Percentiles rank a stretch among this genome's conserved stretches.
Evolutionary conservation across 805 yeast genomes (phyloP).

Genomic region (Candida patagonica): DNA sequence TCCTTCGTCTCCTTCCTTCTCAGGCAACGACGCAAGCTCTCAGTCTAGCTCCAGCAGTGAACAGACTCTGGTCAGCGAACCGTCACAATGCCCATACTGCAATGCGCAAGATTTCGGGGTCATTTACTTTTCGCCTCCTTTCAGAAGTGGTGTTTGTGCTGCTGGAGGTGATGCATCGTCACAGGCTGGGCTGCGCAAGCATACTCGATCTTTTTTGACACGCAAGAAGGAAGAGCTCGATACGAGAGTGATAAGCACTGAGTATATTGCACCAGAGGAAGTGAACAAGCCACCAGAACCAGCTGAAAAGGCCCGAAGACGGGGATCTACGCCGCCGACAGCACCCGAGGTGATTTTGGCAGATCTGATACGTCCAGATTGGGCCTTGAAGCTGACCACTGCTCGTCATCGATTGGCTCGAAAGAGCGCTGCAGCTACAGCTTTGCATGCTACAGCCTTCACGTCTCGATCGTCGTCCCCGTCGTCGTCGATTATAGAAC

Average conservation of each 20-base stretch:
- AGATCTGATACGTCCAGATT: slow-evolving; percentile 83
- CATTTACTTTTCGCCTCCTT: slow-evolving; percentile 67
- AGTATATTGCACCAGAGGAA: neutral
- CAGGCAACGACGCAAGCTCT: slow-evolving; percentile 9
- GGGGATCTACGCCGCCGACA: slow-evolving; percentile 54
- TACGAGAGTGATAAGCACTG: slow-evolving; percentile 4
- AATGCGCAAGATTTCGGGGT: slow-evolving; percentile 82
- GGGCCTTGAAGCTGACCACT: slow-evolving; percentile 66
- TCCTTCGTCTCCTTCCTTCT: too few species aligned
- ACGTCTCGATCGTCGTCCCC: slow-evolving; percentile 29
- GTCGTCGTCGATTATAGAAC: neutral
- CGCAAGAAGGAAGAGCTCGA: neutral
- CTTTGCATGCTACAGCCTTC: slow-evolving; percentile 76
- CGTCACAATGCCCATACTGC: slow-evolving; percentile 90
- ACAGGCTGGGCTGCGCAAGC: slow-evolving; percentile 1
- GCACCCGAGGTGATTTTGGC: slow-evolving; percentile 67
- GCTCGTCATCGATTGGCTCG: slow-evolving; percentile 75
- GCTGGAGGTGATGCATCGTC: slow-evolving; percentile 5
- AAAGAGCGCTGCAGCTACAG: slow-evolving; percentile 88
- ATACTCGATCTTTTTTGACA: neutral
- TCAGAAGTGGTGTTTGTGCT: slow-evolving; percentile 28
- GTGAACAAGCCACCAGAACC: slow-evolving; percentile 1
- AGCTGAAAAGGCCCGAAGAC: slow-evolving; percentile 4
- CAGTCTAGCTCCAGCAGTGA: slow-evolving; percentile 17
- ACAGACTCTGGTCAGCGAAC: slow-evolving; percentile 57